These are phyloP conservation scores for Miscanthus lutarioriparius DNA, from an alignment of 176 grass and related monocot species.

Conservation along the genomic window DNA sequence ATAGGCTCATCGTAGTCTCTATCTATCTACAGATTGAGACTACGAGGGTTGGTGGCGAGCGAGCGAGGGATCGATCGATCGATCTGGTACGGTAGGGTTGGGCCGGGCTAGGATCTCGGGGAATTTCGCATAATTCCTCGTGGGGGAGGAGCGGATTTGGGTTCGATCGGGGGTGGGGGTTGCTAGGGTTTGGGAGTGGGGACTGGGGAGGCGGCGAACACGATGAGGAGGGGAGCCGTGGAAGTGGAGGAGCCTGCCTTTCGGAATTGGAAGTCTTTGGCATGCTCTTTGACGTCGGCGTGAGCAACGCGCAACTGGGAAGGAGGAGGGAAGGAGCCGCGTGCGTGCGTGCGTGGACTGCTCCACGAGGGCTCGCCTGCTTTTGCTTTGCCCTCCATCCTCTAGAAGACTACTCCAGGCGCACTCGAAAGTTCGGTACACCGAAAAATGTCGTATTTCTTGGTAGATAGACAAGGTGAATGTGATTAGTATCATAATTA, in stretches of 20 bases:
- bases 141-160: background rate
- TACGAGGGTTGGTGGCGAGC: background rate
- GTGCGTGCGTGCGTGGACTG: too few species aligned
- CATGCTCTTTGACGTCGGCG: background rate
- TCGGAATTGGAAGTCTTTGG: background rate
- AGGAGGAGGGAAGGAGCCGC: background rate
- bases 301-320: too few species aligned
- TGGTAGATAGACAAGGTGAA: too few species aligned
- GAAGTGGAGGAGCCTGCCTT: background rate
- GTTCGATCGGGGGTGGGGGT: background rate
- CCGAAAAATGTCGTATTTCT: too few species aligned
- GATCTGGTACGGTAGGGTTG: background rate
- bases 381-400: too few species aligned
- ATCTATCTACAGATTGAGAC: background rate
- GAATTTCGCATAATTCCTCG: constrained; percentile 19
- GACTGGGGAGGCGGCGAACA: background rate
- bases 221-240: background rate
- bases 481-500: too few species aligned
- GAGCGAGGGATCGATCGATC: background rate
- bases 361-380: too few species aligned
- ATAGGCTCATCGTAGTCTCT: background rate
- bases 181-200: constrained; percentile 29
- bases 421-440: too few species aligned
- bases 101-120: background rate
- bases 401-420: too few species aligned